Base-by-base conservation (phyloP, 805 yeast genomes). In the Blastobotrys terrestris region DNA sequence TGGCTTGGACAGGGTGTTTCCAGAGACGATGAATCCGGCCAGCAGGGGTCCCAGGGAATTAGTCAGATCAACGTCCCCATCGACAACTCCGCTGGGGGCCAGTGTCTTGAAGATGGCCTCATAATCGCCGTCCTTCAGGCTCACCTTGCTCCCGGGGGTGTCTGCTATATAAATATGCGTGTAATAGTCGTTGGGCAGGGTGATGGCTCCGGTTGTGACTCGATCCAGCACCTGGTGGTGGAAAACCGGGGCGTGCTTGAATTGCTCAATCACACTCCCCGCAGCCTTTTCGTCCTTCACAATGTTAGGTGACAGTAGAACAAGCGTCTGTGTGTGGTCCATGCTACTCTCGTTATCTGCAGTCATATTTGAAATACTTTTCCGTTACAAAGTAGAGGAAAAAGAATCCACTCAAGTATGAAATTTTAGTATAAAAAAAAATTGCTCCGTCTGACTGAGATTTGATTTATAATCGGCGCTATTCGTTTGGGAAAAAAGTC, bases 201-300 rank as follows among this genome's bases (percentile, higher is more conserved):
- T 35, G 13, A 72, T 68, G 6, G 67, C 68, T 3, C 60, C 58
- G 21, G 60, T 61, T 3, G 61, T 57, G 13, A 71, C 62, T 19
- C 76, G 64, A 55, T 72, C 75, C 18, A 72, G 56, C 45, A 72
- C 67, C 64, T 72, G 76, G 49, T 60, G 63, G 7, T 60, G 56
- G 22, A 52, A 43, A 21, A 39, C 46, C 39, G 48, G 42, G 2
- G 49, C 15, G 21, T 21, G 35, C 35, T 20, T 26, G 39, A 44
- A 21, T 11, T 54, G 51, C 1, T 44, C 46, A 46, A 56, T 52
- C 13, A 63, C 44, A 5, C 44, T 39, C 13, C 56, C 57, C 16
- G 60, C 59, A 13, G 46, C 51, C n/a, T 49, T 49, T 19, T 61
- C 61, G 41, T 59, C 48, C 11, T 61, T 21, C 3, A 63, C 67